These are phyloP conservation scores for Madurella fahalii DNA, from an alignment of 2,329 filamentous ascomycete genomes.

Conservation along the genomic window DNA sequence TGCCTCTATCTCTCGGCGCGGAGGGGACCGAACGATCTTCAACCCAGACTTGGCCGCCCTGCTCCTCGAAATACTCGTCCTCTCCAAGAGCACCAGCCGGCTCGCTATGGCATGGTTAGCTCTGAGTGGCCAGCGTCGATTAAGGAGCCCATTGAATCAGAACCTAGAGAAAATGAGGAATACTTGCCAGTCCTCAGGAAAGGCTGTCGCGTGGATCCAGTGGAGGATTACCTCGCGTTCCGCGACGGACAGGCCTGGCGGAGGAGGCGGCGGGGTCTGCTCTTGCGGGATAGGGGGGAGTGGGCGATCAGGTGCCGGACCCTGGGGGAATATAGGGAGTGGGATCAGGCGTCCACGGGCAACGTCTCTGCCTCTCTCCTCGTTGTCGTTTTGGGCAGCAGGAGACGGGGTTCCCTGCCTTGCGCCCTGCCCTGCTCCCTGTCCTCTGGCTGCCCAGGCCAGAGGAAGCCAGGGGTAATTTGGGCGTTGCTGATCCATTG, in stretches of 20 bases:
- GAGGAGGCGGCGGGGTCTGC: background rate
- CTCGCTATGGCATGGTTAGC: background rate
- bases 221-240: background rate
- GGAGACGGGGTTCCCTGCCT: no score
- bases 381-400: no score
- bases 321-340: background rate
- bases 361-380: background rate
- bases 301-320: background rate
- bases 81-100: background rate
- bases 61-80: background rate
- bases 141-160: background rate
- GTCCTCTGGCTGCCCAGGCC: no score
- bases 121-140: background rate
- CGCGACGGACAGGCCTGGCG: background rate
- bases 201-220: conserved; percentile 5
- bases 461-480: no score
- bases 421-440: no score
- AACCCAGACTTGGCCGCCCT: background rate
- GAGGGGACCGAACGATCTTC: background rate
- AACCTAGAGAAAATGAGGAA: background rate
- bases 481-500: no score
- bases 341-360: background rate
- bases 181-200: conserved; percentile 11
- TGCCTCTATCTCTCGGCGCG: background rate
- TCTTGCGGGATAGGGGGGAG: background rate